Evolutionary conservation across 2,329 filamentous ascomycete species (phyloP).

Genomic region (Incumbomyces delicatus): DNA sequence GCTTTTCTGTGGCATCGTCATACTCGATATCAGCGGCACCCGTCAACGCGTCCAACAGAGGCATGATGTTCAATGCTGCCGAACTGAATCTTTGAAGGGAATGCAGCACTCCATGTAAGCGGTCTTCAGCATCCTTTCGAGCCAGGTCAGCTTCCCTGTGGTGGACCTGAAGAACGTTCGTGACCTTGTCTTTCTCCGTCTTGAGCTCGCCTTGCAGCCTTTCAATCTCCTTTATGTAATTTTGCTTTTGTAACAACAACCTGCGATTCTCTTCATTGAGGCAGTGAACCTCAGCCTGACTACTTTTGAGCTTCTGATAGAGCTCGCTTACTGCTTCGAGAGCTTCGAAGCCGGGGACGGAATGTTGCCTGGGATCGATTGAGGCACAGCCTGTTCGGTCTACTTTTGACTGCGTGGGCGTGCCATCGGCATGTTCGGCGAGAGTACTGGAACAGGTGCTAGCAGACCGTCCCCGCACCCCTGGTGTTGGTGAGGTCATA

Average conservation of each 20-base stretch:
- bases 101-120: neutral
- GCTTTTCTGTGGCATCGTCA: slow-evolving; percentile 5
- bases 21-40: slow-evolving; percentile 5
- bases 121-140: neutral
- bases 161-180: neutral
- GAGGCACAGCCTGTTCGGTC: neutral
- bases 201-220: slow-evolving; percentile 3
- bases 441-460: neutral
- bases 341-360: neutral
- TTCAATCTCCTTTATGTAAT: neutral
- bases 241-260: neutral
- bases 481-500: neutral
- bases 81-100: slow-evolving; percentile 2
- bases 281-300: neutral
- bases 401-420: neutral
- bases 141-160: neutral
- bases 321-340: slow-evolving; percentile 3
- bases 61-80: slow-evolving; percentile 5
- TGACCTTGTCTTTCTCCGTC: slow-evolving; percentile 4
- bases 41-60: slow-evolving; percentile 4
- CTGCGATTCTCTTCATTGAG: neutral
- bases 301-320: slow-evolving; percentile 4
- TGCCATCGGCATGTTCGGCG: neutral
- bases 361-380: neutral
- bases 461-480: neutral